phyloP scores from a whole-genome alignment of 768 basidiomycete species.

The Collybia sp. region DNA sequence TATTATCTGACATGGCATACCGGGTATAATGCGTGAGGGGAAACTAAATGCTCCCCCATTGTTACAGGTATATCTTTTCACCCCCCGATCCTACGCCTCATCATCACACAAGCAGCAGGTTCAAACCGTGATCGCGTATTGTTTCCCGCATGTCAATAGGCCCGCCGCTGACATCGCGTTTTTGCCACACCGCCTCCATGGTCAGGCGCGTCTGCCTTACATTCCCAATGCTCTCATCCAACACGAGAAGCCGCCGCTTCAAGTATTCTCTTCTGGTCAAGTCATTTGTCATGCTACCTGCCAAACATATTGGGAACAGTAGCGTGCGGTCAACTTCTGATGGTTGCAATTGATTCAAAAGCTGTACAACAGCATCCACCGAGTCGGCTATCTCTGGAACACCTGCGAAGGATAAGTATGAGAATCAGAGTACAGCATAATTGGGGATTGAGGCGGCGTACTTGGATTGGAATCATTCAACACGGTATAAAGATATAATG shows the following conservation, averaged over 20 bases:
- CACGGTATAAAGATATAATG: constrained; percentile 68
- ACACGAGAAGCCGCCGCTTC: constrained; percentile 47
- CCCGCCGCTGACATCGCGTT: constrained; percentile 49
- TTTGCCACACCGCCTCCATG: constrained; percentile 71
- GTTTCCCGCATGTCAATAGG: constrained; percentile 60
- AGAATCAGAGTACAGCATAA: constrained; percentile 2
- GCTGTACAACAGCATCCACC: constrained; percentile 49
- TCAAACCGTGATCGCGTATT: constrained; percentile 43
- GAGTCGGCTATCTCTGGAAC: constrained; percentile 66
- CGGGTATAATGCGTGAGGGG: constrained; percentile 6
- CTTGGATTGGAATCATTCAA: constrained; percentile 68
- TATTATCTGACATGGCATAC: no score
- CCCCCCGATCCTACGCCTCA: no score
- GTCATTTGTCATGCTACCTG: constrained; percentile 71
- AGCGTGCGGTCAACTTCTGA: constrained; percentile 63
- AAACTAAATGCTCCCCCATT: no score
- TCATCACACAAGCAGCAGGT: constrained; percentile 46
- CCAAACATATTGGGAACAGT: constrained; percentile 70
- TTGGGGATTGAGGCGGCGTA: constrained; percentile 24
- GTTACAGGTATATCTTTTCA: constrained; percentile 9
- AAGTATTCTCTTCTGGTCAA: constrained; percentile 51
- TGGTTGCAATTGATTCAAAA: constrained; percentile 48
- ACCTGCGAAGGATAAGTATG: constrained; percentile 31
- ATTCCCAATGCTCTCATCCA: constrained; percentile 59
- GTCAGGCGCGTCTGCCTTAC: constrained; percentile 49